These are phyloP conservation scores for Ogataea populi-albae DNA, from an alignment of 805 yeast species.

Conservation along the genomic window DNA sequence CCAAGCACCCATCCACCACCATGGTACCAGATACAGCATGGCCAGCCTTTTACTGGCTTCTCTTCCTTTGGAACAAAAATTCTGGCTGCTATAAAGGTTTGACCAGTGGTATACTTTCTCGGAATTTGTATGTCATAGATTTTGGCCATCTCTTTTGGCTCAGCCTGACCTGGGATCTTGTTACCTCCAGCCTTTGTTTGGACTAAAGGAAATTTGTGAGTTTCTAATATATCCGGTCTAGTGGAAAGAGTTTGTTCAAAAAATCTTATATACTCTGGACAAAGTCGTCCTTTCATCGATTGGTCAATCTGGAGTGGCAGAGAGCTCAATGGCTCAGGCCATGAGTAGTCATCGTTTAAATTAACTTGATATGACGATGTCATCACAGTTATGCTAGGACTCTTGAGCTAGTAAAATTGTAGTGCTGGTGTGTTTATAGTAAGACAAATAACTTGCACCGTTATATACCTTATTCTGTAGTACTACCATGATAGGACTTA, in stretches of 20 bases:
- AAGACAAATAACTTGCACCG: neutral
- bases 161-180: slow-evolving; percentile 31
- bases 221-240: slow-evolving; percentile 24
- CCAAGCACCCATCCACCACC: slow-evolving; percentile 38
- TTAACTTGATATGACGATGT: slow-evolving; percentile 13
- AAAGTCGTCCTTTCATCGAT: slow-evolving; percentile 17
- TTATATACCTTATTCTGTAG: neutral
- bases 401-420: neutral
- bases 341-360: slow-evolving; percentile 26
- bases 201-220: slow-evolving; percentile 24
- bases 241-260: slow-evolving; percentile 21
- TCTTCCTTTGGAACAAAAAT: slow-evolving; percentile 31
- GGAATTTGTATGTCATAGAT: slow-evolving; percentile 19
- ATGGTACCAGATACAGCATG: slow-evolving; percentile 33
- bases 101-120: slow-evolving; percentile 31
- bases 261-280: slow-evolving; percentile 24
- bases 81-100: slow-evolving; percentile 23
- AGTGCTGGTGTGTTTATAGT: neutral
- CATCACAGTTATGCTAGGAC: neutral
- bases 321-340: slow-evolving; percentile 28
- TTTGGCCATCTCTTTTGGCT: slow-evolving; percentile 20
- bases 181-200: slow-evolving; percentile 21
- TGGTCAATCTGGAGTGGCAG: slow-evolving; percentile 33
- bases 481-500: no score
- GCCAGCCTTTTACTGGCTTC: slow-evolving; percentile 22